A percentile compares a stretch with the other conserved stretches of the same genome.
phyloP scores from a whole-genome alignment of 805 yeast species.

The Metschnikowia koreensis region DNA sequence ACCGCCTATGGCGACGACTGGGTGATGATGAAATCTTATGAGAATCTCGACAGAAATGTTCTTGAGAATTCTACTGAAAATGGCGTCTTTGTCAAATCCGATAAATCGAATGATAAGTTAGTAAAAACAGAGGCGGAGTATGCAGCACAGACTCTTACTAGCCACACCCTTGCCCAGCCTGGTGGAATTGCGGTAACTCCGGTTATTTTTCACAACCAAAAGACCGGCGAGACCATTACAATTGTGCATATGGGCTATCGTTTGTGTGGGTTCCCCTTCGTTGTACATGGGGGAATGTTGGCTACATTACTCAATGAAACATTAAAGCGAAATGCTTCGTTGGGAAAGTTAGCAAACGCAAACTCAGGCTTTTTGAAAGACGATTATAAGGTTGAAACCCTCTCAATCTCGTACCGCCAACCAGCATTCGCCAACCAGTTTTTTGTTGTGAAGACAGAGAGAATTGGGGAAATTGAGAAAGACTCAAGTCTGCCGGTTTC shows the following conservation, averaged over 20 bases:
- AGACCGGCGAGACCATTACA: slow-evolving; percentile 58
- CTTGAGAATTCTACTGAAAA: slow-evolving; percentile 19
- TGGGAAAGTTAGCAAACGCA: slow-evolving; percentile 30
- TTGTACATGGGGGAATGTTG: slow-evolving; percentile 85
- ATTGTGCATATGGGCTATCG: slow-evolving; percentile 75
- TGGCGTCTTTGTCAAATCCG: not conserved
- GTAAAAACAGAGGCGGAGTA: slow-evolving; percentile 11
- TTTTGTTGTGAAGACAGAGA: slow-evolving; percentile 56
- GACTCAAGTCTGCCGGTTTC: slow-evolving; percentile 19
- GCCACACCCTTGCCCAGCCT: slow-evolving; percentile 58
- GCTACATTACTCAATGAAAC: slow-evolving; percentile 80
- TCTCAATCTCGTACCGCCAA: slow-evolving; percentile 54
- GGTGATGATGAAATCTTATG: slow-evolving; percentile 47
- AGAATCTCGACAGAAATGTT: slow-evolving; percentile 38
- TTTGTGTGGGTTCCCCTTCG: slow-evolving; percentile 81
- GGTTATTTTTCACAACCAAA: slow-evolving; percentile 56
- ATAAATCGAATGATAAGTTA: not conserved
- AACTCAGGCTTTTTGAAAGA: slow-evolving; percentile 35
- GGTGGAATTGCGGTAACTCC: slow-evolving; percentile 83
- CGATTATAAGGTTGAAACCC: slow-evolving; percentile 39
- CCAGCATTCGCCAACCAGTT: slow-evolving; percentile 83
- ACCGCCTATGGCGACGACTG: slow-evolving; percentile 46
- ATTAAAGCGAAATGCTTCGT: slow-evolving; percentile 52
- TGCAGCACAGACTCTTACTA: slow-evolving; percentile 22
- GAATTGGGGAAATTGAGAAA: slow-evolving; percentile 26